Evolutionary conservation across 1,284 basidiomycete genomes (phyloP), one percentile per base, ranked within the genome.

Genomic region (Cryptococcus neoformans): DNA sequence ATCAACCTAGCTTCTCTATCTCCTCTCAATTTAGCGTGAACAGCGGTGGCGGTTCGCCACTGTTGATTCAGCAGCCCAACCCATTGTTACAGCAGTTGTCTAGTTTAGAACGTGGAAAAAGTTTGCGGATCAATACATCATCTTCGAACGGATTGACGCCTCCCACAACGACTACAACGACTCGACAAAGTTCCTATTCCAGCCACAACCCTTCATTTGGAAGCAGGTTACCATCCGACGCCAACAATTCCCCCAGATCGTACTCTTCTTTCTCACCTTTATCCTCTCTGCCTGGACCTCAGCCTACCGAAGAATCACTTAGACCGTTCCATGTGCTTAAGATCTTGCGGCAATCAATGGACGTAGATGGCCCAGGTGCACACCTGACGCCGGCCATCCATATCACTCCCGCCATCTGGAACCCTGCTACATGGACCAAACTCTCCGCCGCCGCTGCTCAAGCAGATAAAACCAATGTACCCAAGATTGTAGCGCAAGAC

Each of bases 241-340:
- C 42, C 21, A 36, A 48, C 35, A 21, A 21, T 21, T 21, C 21
- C 21, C 34, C 45, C 17, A 47, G 28, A 6, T 47, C 45, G n/a
- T 28, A 16, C 10, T 28, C 8, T 3, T 47, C 45, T 12, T 28
- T 47, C 17, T 28, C 45, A 9, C 45, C 45, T 14, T 38, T 39
- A 9, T 28, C 49, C n/a, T 39, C 69, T 6, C 44, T 69, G 7
- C 73, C 72, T 0, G 73, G 76, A 54, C 51, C 62, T 0, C 68
- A 73, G 46, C 91, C 91, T 1, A 76, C 78, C 5, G 88, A 92
- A 64, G 80, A 86, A n/a, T 76, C 89, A 51, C 83, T 88, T 56
- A 87, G 92, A 62, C 92, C 93, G 6, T 96, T 95, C 74, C 88
- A 94, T 72, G 83, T 97, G 80, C 88, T 97, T 86, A 82, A 83